Percentiles rank a stretch among this genome's conserved stretches.
Evolutionary conservation across 495 filamentous ascomycete species (phyloP).

Genomic region (Aspergillus panamensis): DNA sequence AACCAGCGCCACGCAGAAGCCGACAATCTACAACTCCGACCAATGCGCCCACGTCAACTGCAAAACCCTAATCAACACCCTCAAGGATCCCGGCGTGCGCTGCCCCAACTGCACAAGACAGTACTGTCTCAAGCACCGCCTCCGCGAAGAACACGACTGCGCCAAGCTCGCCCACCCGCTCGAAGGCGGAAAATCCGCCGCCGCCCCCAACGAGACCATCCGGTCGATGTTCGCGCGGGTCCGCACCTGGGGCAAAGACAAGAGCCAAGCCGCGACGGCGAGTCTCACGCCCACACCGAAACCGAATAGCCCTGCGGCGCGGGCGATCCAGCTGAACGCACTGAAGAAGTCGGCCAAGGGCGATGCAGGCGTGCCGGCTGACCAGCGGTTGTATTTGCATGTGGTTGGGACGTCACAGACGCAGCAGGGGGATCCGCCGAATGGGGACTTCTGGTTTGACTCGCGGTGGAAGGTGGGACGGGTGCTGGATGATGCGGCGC

Average conservation of each 20-base stretch:
- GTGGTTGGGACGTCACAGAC: conserved; percentile 75
- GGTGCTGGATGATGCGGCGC: conserved; percentile 83
- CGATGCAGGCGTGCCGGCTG: conserved; percentile 69
- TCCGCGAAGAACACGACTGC: conserved; percentile 88
- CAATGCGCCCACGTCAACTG: conserved; percentile 73
- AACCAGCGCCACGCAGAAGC: conserved; percentile 39
- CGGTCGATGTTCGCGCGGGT: conserved; percentile 61
- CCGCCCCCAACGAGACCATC: conserved; percentile 42
- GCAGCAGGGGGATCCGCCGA: conserved; percentile 71
- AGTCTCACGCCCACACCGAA: conserved; percentile 53
- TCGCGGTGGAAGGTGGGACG: conserved; percentile 84
- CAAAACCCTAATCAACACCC: conserved; percentile 82
- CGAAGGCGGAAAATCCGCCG: conserved; percentile 45
- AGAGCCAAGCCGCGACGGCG: conserved; percentile 44
- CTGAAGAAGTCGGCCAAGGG: conserved; percentile 88
- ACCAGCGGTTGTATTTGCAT: conserved; percentile 80
- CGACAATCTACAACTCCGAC: conserved; percentile 57
- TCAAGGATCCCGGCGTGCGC: conserved; percentile 71
- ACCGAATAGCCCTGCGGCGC: conserved; percentile 55
- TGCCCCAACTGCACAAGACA: conserved; percentile 75
- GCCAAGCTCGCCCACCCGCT: conserved; percentile 57
- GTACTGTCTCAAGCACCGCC: conserved; percentile 90
- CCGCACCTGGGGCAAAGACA: conserved; percentile 64
- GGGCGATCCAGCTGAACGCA: conserved; percentile 61
- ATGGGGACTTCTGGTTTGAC: conserved; percentile 79